Percentiles rank a stretch among this genome's conserved stretches.
Evolutionary conservation across 2,329 filamentous ascomycete species (phyloP).

Genomic region (Neopestalotiopsis clavispora): DNA sequence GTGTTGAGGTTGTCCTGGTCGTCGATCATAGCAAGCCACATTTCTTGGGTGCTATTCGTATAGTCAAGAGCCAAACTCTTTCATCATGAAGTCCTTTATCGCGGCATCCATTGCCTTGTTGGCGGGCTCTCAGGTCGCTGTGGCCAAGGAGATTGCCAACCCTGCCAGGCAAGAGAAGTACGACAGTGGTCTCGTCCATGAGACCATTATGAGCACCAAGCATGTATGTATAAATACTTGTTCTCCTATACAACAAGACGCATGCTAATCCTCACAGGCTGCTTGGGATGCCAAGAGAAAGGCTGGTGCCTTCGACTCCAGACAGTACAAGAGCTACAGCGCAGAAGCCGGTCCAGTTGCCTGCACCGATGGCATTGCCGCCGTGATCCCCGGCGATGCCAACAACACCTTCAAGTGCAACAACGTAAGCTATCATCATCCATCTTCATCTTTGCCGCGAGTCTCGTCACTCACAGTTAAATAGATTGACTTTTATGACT

Average conservation of each 20-base stretch:
- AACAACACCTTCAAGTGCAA: conserved; percentile 54
- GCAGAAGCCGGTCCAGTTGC: conserved; percentile 21
- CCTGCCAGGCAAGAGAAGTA: conserved; percentile 16
- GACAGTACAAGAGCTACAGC: conserved; percentile 15
- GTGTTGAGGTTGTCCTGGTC: neutral
- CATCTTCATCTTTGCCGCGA: neutral
- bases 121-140: conserved; percentile 8
- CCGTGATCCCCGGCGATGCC: conserved; percentile 48
- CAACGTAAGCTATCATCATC: conserved; percentile 33
- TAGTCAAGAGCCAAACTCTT: neutral
- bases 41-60: neutral
- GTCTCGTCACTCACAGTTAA: neutral
- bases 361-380: conserved; percentile 49
- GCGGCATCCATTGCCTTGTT: conserved; percentile 7
- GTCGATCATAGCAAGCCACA: neutral
- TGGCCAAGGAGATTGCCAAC: conserved; percentile 15
- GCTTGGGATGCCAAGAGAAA: conserved; percentile 14
- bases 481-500: conserved; percentile 22
- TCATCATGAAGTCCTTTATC: conserved; percentile 4
- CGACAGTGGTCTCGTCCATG: conserved; percentile 20
- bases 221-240: conserved; percentile 10
- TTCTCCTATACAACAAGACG: neutral
- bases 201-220: conserved; percentile 20
- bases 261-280: conserved; percentile 6
- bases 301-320: conserved; percentile 14